Evolutionary conservation across 177 flowering plant genomes (phyloP), one percentile per base, ranked within the genome.

Genomic region (Telopea speciosissima): DNA sequence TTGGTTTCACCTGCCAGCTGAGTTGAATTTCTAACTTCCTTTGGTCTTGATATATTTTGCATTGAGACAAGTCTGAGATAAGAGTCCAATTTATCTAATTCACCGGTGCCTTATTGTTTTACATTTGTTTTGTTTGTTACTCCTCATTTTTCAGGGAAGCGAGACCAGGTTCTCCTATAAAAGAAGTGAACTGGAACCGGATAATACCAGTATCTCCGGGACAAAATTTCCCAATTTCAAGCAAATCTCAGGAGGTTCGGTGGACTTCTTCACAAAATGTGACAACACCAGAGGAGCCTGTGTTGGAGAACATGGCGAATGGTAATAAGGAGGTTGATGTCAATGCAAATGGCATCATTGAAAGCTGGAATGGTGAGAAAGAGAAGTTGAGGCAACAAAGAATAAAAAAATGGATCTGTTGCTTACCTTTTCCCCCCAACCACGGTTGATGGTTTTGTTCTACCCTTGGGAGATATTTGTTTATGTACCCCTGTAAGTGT

Each of bases 171-270:
- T 78, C 82, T 60, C 66, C 28, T 22, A 10, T 67, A 28, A 77
- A 74, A 68, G 87, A 86, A 70, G 75, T 68, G 33, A 85, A 72
- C 73, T 79, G 72, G 24, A 69, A 74, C 70, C 79, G 44, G 69
- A 69, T 79, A 67, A 82, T 69, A 66, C 86, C 85, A 3, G 79
- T 74, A 54, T 76, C 80, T 11, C 76, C 79, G 4, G 80, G 79
- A 22, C 68, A 72, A 70, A 42, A 68, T 59, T n/a, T 52, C 8
- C 45, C 64, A 26, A 62, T 22, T 60, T 72, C 74, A 22, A 8
- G 12, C n/a, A 72, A 77, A 68, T 66, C 62, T 70, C 67, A 75
- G 63, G 77, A 66, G 33, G 67, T 52, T 58, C 72, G 56, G 49
- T 24, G 67, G 16, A n/a, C 82, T 40, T 68, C 77, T 42, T 8